These are phyloP conservation scores for Odonthalia washingtoniensis DNA, from an alignment of 31 red algal species.

Conservation along the genomic window DNA sequence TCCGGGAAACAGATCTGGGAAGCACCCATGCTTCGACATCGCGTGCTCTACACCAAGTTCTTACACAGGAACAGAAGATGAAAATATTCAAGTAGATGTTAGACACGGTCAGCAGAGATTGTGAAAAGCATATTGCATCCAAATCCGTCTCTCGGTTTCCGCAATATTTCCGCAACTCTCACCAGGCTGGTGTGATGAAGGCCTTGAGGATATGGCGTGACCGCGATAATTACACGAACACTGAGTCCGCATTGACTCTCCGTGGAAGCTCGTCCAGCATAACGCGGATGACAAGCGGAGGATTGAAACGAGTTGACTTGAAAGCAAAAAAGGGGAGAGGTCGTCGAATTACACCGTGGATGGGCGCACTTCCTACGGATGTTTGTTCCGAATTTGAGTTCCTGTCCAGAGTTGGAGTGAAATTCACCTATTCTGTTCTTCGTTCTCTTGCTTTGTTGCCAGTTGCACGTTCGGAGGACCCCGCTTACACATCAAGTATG, in stretches of 20 bases:
- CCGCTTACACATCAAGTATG: not conserved
- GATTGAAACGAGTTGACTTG: not conserved
- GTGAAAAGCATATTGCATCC: not conserved
- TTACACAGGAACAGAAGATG: not conserved
- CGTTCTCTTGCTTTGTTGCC: not conserved
- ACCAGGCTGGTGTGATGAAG: not conserved
- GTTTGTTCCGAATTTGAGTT: constrained; percentile 12
- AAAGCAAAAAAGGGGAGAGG: not conserved
- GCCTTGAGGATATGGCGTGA: not conserved
- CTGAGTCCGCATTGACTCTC: not conserved
- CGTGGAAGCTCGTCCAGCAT: not conserved
- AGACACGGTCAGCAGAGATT: not conserved
- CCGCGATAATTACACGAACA: not conserved
- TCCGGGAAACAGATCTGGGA: not conserved
- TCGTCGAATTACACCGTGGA: not conserved
- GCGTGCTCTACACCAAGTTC: not conserved
- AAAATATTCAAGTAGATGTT: not conserved
- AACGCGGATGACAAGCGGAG: not conserved
- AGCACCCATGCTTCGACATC: not conserved
- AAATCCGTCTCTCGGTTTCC: constrained; percentile 3
- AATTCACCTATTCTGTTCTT: constrained; percentile 8
- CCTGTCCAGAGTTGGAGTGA: not conserved
- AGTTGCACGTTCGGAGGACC: not conserved
- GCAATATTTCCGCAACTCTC: not conserved
- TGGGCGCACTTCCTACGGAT: not conserved